Evolutionary conservation across 78 protist genomes (phyloP).

Genomic region (Dictyostelium citrinum): DNA sequence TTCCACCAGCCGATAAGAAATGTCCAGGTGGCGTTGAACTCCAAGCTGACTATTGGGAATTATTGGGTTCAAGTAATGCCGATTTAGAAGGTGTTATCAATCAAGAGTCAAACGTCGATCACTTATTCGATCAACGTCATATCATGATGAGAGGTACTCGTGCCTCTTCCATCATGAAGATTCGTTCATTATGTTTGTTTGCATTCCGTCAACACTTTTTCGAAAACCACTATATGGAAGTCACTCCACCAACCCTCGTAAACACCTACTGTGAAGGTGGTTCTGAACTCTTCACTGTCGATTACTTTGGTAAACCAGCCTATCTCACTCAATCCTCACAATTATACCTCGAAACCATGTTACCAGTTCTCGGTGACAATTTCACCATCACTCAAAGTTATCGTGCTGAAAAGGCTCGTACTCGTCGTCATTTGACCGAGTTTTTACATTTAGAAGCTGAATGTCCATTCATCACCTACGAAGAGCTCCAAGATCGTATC

Average conservation of each 20-base stretch:
- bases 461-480: constrained; percentile 92
- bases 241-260: constrained; percentile 97
- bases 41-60: constrained; percentile 85
- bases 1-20: constrained; percentile 85
- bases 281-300: constrained; percentile 77
- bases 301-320: constrained; percentile 83
- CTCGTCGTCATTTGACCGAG: constrained; percentile 97
- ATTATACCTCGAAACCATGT: constrained; percentile 94
- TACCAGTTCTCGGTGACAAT: constrained; percentile 92
- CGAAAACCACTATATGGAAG: constrained; percentile 84
- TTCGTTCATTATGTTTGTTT: constrained; percentile 62
- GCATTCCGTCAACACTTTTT: constrained; percentile 93
- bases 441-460: constrained; percentile 94
- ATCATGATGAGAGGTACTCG: constrained; percentile 88
- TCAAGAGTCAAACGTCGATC: constrained; percentile 83
- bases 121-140: constrained; percentile 92
- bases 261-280: constrained; percentile 97
- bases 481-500: constrained; percentile 88
- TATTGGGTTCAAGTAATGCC: constrained; percentile 68
- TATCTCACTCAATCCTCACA: constrained; percentile 98
- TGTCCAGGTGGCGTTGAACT: constrained; percentile 90
- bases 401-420: constrained; percentile 94
- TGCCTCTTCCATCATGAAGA: constrained; percentile 77
- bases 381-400: constrained; percentile 93
- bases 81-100: constrained; percentile 88